Evolutionary conservation across 805 yeast species (phyloP), one percentile per base, ranked within the genome.

Genomic region (Zygosaccharomyces kombuchaensis): DNA sequence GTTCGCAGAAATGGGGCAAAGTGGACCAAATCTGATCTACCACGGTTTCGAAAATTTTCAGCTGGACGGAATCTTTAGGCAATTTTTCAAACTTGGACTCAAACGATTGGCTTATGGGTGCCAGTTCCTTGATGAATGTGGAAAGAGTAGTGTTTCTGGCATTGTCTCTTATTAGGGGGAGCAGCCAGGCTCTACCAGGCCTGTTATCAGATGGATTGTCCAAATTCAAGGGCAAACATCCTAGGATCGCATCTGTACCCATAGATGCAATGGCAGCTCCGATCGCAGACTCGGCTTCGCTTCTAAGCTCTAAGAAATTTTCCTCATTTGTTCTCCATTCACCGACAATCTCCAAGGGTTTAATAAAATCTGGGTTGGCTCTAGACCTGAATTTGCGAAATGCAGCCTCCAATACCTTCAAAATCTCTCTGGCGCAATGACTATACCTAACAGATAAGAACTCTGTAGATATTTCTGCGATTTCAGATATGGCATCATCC

Each of bases 151-250:
- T 84, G 57, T 80, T 76, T 56, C 82, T 77, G 22, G 88, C 84
- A 58, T 87, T 81, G 58, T 90, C 97, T 69, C 97, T 83, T 50
- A 93, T 75, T 27, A 93, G 63, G 9, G 99, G 99, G 53, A 93
- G 75, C 56, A 93, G 61, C 97, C 98, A 93, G 37, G 97, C 97
- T 62, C 98, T 79, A 37, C 97, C 97, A n/a, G 82, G 76, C 35
- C 75, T 73, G 26, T 69, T 66, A 21, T 70, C 56, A 17, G 69
- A 63, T 4, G 83, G 78, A 37, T 76, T 75, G 25, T 74, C 72
- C 56, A 93, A 73, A 60, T 91, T 88, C 59, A 93, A 72, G 6
- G 99, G 98, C 27, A 93, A 72, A 4, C 77, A 70, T 37, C 77
- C 66, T 50, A 91, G 69, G 2, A 93, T 93, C 9, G 74, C 78